Evolutionary conservation across 495 filamentous ascomycete genomes (phyloP).

Genomic region (Glarea lozoyensis): DNA sequence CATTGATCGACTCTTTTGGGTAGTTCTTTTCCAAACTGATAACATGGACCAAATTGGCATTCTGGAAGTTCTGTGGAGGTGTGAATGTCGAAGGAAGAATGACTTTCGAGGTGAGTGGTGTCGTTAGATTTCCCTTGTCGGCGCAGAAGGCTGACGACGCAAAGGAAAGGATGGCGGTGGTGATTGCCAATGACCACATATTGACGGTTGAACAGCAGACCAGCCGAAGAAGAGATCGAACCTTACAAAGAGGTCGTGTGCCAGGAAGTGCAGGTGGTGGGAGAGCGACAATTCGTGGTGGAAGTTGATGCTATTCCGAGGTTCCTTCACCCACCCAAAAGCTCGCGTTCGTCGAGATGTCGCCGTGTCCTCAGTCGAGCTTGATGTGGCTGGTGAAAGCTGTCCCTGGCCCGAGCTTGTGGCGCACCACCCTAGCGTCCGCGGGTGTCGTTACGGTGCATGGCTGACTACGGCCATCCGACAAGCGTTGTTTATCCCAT

Average conservation of each 20-base stretch:
- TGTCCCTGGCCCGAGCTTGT: too few relatives aligned
- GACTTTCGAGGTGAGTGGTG: conserved; percentile 28
- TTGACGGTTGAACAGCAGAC: conserved; percentile 26
- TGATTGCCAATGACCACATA: conserved; percentile 46
- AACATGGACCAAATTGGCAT: conserved; percentile 80
- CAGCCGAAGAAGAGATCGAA: conserved; percentile 29
- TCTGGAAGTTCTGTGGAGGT: conserved; percentile 84
- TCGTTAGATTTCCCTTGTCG: conserved; percentile 25
- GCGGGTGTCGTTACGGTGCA: too few relatives aligned
- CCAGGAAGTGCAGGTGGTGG: background rate
- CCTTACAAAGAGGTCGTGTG: conserved; percentile 2
- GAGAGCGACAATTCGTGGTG: too few relatives aligned
- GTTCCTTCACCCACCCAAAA: too few relatives aligned
- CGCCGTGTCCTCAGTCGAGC: too few relatives aligned
- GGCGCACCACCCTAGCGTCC: too few relatives aligned
- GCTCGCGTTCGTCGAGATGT: too few relatives aligned
- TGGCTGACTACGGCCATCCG: too few relatives aligned
- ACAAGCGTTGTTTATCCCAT: too few relatives aligned
- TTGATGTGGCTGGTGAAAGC: too few relatives aligned
- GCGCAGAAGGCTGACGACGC: conserved; percentile 16
- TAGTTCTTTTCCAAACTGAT: conserved; percentile 91
- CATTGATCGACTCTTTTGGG: conserved; percentile 81
- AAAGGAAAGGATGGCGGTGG: conserved; percentile 39
- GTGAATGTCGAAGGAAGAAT: conserved; percentile 63
- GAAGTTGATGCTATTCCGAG: too few relatives aligned